Base-by-base conservation (phyloP, 2,329 filamentous ascomycete genomes). In the Helminthosporium solani region DNA sequence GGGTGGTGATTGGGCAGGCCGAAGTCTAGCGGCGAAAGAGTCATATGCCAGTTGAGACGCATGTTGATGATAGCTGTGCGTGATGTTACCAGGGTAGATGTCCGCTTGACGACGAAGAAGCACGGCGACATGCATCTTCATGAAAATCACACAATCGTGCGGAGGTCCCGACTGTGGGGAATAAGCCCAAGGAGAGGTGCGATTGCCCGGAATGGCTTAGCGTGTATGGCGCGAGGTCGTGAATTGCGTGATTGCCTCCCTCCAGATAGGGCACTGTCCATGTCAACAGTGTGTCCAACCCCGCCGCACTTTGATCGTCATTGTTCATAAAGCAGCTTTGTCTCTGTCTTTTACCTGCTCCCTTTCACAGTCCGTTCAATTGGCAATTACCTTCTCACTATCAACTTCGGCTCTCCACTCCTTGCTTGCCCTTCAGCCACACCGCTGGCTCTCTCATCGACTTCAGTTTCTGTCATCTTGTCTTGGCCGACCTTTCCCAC, bases 191-290 rank as follows among this genome's bases (percentile, higher is more conserved):
- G 15, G 14, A n/a, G 20, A 35, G 40, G 20, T 21, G 30, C 18
- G 12, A 20, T 23, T 15, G 16, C 21, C 35, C 36, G 39, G 40
- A 23, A n/a, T 14, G 34, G 47, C 33, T 18, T 45, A 45, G 47
- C 42, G 42, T 21, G 7, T 14, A 35, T 39, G 23, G 28, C 25
- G 42, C 18, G 18, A 23, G 6, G 35, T 30, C 42, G 45, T 49
- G 47, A 49, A 49, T 49, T 41, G 47, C 47, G 47, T 49, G 47
- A 42, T 49, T 46, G 39, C 42, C 38, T 36, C 41, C 6, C 33
- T 34, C 37, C 43, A 21, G 36, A 50, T 41, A 33, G 33, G 36
- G 41, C 21, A 42, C 23, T 19, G 37, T 35, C 41, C 27, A 21
- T 25, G 23, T 25, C 23, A 5, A 25, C 23, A 9, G 23, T 31